phyloP scores from a whole-genome alignment of 352 stramenopile species.

The Pythium grandisporangium region DNA sequence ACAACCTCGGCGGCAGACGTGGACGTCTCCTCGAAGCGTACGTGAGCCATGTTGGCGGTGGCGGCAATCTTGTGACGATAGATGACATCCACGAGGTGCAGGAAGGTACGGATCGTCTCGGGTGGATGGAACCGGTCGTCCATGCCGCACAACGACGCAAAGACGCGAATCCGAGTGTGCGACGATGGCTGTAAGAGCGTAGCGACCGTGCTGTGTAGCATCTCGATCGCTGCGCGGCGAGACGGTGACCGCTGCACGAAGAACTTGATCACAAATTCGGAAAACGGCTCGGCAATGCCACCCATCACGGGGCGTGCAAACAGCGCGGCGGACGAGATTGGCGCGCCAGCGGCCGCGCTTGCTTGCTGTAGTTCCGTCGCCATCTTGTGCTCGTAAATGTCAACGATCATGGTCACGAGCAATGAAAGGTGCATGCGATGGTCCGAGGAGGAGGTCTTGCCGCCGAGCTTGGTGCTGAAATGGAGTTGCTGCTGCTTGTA shows the following conservation, averaged over 20 bases:
- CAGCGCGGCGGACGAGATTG: no score
- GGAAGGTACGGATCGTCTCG: conserved; percentile 58
- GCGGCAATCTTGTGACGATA: conserved; percentile 38
- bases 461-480: background rate
- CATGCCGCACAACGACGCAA: conserved; percentile 53
- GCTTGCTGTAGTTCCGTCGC: conserved; percentile 6
- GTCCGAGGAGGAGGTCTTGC: conserved; percentile 37
- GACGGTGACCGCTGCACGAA: conserved; percentile 36
- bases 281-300: conserved; percentile 45
- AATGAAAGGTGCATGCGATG: conserved; percentile 61
- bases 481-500: conserved; percentile 41
- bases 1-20: conserved; percentile 29
- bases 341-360: no score
- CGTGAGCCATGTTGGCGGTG: conserved; percentile 3
- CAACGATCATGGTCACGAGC: conserved; percentile 58
- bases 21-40: conserved; percentile 7
- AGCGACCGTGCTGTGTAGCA: conserved; percentile 42
- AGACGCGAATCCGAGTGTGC: conserved; percentile 45
- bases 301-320: no score
- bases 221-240: conserved; percentile 38
- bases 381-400: conserved; percentile 67
- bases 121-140: conserved; percentile 48
- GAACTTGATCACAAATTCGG: conserved; percentile 56
- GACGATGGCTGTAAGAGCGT: conserved; percentile 38
- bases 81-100: conserved; percentile 53